A percentile compares a stretch with the other conserved stretches of the same genome.
Conservation (phyloP, 371 early-diverging fungal species). For the Umbelopsis sp. region DNA sequence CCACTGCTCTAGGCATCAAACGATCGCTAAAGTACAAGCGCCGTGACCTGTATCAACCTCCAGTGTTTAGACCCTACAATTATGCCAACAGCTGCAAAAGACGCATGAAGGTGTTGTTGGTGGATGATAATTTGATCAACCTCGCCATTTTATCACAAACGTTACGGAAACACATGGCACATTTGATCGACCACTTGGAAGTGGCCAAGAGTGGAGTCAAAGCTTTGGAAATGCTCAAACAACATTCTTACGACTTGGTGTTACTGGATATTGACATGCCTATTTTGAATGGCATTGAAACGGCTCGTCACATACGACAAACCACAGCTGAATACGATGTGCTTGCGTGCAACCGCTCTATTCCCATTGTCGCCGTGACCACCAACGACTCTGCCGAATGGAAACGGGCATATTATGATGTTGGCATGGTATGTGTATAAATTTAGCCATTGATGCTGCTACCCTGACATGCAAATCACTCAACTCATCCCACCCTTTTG, state of each 20-base stretch:
- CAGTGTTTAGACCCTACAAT: neutral
- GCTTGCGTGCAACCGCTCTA: slow-evolving; percentile 50
- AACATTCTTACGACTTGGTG: slow-evolving; percentile 55
- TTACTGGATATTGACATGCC: slow-evolving; percentile 77
- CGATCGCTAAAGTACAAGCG: neutral
- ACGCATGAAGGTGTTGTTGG: slow-evolving; percentile 37
- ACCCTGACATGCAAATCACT: too few species aligned
- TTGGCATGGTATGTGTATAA: slow-evolving; percentile 34
- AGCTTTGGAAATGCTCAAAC: slow-evolving; percentile 48
- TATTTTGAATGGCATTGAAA: slow-evolving; percentile 57
- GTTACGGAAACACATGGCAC: slow-evolving; percentile 53
- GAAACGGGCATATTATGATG: slow-evolving; percentile 31
- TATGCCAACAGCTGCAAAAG: neutral
- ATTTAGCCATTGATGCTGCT: too few species aligned
- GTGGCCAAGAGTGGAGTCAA: slow-evolving; percentile 47
- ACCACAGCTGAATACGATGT: slow-evolving; percentile 42
- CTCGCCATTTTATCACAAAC: slow-evolving; percentile 57
- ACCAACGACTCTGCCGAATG: slow-evolving; percentile 50
- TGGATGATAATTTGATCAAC: slow-evolving; percentile 67
- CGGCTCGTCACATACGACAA: slow-evolving; percentile 47
- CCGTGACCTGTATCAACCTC: neutral
- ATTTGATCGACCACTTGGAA: slow-evolving; percentile 47
- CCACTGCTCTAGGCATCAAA: neutral
- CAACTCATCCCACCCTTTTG: too few species aligned
- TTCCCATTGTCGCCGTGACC: slow-evolving; percentile 74